These are phyloP conservation scores for Sporothrix phasma DNA, from an alignment of 2,329 filamentous ascomycete species.

Conservation along the genomic window DNA sequence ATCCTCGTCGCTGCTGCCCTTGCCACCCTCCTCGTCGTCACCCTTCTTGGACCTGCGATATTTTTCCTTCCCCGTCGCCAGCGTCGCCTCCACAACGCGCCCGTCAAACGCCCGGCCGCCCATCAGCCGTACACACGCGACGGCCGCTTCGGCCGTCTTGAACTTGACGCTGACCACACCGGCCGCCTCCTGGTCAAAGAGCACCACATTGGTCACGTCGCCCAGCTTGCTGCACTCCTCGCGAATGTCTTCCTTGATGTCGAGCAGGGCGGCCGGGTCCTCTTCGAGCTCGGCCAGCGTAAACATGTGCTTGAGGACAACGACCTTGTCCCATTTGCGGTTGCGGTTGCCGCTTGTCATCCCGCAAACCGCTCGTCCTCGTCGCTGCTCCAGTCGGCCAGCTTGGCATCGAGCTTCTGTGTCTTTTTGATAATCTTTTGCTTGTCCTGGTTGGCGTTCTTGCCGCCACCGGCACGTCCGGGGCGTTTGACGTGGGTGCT, in stretches of 20 bases:
- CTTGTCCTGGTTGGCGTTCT: conserved; percentile 54
- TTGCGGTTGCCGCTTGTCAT: conserved; percentile 13
- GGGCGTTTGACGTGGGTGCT: no score
- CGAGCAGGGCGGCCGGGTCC: conserved; percentile 70
- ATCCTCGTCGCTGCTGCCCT: conserved; percentile 21
- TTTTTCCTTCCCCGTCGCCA: conserved; percentile 60
- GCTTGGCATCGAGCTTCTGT: conserved; percentile 80
- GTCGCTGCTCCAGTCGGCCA: conserved; percentile 94
- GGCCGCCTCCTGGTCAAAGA: conserved; percentile 78
- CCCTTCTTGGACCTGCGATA: conserved; percentile 31
- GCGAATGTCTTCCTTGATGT: conserved; percentile 90
- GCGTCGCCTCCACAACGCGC: conserved; percentile 58
- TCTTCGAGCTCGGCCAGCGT: conserved; percentile 75
- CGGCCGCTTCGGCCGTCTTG: conserved; percentile 57
- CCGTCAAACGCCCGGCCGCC: conserved; percentile 71
- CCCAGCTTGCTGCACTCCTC: conserved; percentile 84
- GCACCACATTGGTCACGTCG: conserved; percentile 77
- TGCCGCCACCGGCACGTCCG: background rate
- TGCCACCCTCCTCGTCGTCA: conserved; percentile 15
- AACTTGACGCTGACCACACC: conserved; percentile 84
- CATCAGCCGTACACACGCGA: conserved; percentile 64
- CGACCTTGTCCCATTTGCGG: conserved; percentile 62
- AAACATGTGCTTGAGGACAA: conserved; percentile 90
- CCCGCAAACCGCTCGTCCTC: conserved; percentile 41
- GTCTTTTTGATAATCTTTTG: conserved; percentile 87